Evolutionary conservation across 2,329 filamentous ascomycete species (phyloP), one percentile per base, ranked within the genome.

Genomic region (Aureobasidium sp.): DNA sequence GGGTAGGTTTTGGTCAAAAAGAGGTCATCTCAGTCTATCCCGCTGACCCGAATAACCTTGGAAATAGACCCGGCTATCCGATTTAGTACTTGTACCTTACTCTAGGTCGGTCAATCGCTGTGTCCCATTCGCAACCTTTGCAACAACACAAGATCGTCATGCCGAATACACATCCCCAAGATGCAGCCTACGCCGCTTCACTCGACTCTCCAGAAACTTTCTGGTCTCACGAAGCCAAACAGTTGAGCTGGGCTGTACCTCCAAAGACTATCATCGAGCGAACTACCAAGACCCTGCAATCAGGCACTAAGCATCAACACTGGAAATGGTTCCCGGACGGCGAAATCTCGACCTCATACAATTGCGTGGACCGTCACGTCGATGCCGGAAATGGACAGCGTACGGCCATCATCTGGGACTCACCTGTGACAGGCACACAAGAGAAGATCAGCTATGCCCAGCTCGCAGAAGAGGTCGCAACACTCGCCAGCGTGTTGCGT

Each of bases 241-340:
- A 88, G 27, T 78, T 97, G 3, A 77, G 88, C 73, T 97, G 92
- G 92, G 88, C 95, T 75, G 87, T 85, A 69, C 81, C 83, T 60
- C 92, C 92, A 8, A 81, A 81, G 13, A 78, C 80, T 0, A 82
- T 84, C 0, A 80, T 95, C 27, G 76, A 77, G 3, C 78, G 76
- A 42, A 81, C 79, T 25, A 84, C 80, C 51, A 92, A 89, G 74
- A 83, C 78, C 8, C 78, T 94, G 4, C 74, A 79, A 59, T 82
- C 76, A 65, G 86, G 85, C 61, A 75, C 79, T n/a, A 77, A 79
- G 16, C 86, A 96, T 71, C 81, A 85, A 45, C 85, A 88, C 70
- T 97, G 92, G 91, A 83, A 85, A 65, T 97, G 93, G 93, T 97
- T 96, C 67, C 84, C 89, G 0, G 90, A 85, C 65, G 93, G 92